Base-by-base conservation (phyloP, 495 filamentous ascomycete genomes). In the Talaromyces nanjingensis region DNA sequence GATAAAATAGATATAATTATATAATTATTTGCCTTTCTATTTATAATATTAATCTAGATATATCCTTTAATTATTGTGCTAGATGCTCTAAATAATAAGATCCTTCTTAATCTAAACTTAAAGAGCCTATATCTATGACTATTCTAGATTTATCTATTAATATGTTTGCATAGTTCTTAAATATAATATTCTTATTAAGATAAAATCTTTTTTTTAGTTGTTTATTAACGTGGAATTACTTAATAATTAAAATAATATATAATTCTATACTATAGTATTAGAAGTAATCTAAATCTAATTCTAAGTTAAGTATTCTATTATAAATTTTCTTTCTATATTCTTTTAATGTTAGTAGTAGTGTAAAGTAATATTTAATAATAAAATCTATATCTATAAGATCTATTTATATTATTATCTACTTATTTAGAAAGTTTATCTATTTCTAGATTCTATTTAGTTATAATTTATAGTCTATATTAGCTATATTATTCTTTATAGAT, bases 81-180 rank as follows among this genome's bases (percentile, higher is more conserved):
- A 66, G 37, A 1, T 62, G 62, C 18, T 16, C 27, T 1, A 63
- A 67, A 53, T 63, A 58, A 53, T 59, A 63, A 4, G 59, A 58
- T 20, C 61, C 59, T 12, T 8, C 34, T 31, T 64, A 57, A 9
- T 18, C 11, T 11, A 64, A 33, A 45, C 62, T 64, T 27, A 64
- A 39, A 62, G 62, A 61, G 58, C 33, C 24, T 37, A 62, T 58
- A 29, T 62, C 57, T 33, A 14, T 18, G 3, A 52, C 33, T 1
- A 67, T 59, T 14, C 58, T 62, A 9, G 62, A 59, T 27, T 67
- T 58, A 22, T 67, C 69, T n/a, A 56, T 68, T 31, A 73, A 58
- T 52, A 66, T 71, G 59, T 73, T 71, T 31, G 68, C 66, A 66
- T 71, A 65, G 62, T 70, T 71, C 56, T 73, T 67, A 39, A 71